Evolutionary conservation across 805 yeast genomes (phyloP), one percentile per base, ranked within the genome.

Genomic region (Candida glaebosa): DNA sequence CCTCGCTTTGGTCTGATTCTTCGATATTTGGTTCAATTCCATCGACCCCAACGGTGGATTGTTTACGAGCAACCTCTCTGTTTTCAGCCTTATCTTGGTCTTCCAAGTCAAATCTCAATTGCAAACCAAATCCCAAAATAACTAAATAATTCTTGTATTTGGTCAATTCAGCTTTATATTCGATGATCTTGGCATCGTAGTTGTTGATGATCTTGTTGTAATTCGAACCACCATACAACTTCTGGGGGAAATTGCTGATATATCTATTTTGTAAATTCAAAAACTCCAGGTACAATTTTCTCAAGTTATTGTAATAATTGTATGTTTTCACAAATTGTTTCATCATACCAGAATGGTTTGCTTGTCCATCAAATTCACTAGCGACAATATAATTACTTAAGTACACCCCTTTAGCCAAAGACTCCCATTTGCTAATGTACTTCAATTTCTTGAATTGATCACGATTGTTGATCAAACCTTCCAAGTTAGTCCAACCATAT

Each of bases 401-500:
- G 49, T 69, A 70, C 18, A 68, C 60, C 1, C 76, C 76, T 43
- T 56, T 61, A 7, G 71, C 66, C 32, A 65, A 42, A 3, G 58
- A 58, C 41, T 67, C 69, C 79, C 79, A 76, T 52, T 65, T 67
- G 19, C 60, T 53, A 35, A 76, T 63, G 31, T 49, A 52, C 45
- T 61, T 67, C 34, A 47, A 40, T 36, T 57, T 60, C 38, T 60
- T 64, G 46, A 75, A 60, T 12, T 53, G 45, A 17, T 56, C 59
- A 20, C 52, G 55, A 30, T 57, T 43, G 8, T 38, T 42, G 37
- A 65, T 56, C 38, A 69, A 53, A 1, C 51, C 51, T 33, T 64
- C 67, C 44, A 69, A 48, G 48, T 69, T 56, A 19, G 72, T 70
- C 96, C 96, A 88, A 2, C 96, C 96, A 56, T 79, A 88, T 57